Evolutionary conservation across 2,329 filamentous ascomycete genomes (phyloP), one percentile per base, ranked within the genome.

Genomic region (Hysterium pulicare): DNA sequence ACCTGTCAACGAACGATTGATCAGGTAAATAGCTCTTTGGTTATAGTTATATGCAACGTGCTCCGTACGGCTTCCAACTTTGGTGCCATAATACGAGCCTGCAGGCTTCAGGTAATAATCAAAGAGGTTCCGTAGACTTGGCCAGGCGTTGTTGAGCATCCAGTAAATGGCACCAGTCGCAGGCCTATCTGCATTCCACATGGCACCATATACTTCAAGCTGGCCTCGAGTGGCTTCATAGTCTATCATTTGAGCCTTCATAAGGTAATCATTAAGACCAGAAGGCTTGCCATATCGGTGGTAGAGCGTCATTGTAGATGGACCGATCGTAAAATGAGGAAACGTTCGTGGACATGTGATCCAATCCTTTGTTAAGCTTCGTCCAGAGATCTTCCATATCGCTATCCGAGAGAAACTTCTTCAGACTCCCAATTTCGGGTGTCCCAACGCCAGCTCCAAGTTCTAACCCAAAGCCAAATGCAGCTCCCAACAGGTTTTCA

Each of bases 81-180:
- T 83, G 13, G 73, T 71, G 3, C 82, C 81, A 44, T 76, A 84
- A 47, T 80, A 84, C 0, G 76, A 71, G 0, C 78, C 81, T 0
- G 72, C 75, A 0, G 79, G 74, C 17, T 73, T 75, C 31, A 83
- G 60, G 48, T 83, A 83, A 57, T 80, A 79, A 50, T 84, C 81
- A 54, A 83, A 82, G 5, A 83, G 61, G 40, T 79, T 78, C 54
- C 84, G 81, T 21, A 84, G 63, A 41, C 72, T 77, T 0, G 82
- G 81, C 79, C 81, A 84, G 0, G 81, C 81, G 34, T 75, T 75
- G 49, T 82, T 83, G 40, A 84, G 59, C 81, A 84, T 84, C 81
- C 81, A 84, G 64, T 84, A 84, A 13, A 84, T 75, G 36, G 78
- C 37, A 0, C 81, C 81, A 0, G 80, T 83, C 0, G 80, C 78